Evolutionary conservation across 2,329 filamentous ascomycete species (phyloP).

Genomic region (Neodidymelliopsis sp.): DNA sequence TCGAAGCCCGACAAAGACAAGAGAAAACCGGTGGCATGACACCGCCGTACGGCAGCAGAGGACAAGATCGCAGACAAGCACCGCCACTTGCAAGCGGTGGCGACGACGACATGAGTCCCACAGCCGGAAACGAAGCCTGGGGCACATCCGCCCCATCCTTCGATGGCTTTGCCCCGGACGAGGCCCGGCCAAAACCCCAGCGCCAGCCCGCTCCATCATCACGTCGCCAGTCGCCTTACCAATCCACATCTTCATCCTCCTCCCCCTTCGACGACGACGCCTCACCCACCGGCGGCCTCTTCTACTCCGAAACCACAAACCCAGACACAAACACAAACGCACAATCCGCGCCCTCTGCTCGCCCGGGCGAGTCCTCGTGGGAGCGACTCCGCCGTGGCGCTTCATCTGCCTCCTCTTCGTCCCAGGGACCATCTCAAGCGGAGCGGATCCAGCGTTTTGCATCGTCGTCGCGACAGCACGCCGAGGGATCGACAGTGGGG

Average conservation of each 20-base stretch:
- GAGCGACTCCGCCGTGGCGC: slow-evolving; percentile 52
- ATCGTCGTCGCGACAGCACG: slow-evolving; percentile 31
- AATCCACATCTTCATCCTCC: slow-evolving; percentile 14
- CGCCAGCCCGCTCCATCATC: slow-evolving; percentile 16
- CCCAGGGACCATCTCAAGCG: slow-evolving; percentile 16
- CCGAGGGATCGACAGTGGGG: slow-evolving; percentile 43
- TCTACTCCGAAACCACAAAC: slow-evolving; percentile 40
- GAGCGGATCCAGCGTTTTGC: slow-evolving; percentile 24
- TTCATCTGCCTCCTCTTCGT: slow-evolving; percentile 25
- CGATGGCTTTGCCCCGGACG: slow-evolving; percentile 22
- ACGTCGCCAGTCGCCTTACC: slow-evolving; percentile 15
- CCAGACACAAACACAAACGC: neutral
- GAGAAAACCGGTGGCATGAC: slow-evolving; percentile 39
- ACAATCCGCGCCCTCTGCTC: slow-evolving; percentile 22
- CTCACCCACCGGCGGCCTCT: slow-evolving; percentile 48
- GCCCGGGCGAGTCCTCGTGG: slow-evolving; percentile 52
- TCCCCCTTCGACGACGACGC: slow-evolving; percentile 41
- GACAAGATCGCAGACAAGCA: slow-evolving; percentile 22
- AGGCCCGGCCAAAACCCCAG: slow-evolving; percentile 9
- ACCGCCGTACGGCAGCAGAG: slow-evolving; percentile 47
- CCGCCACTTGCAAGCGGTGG: slow-evolving; percentile 17
- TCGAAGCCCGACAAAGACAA: slow-evolving; percentile 23
- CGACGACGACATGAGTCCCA: slow-evolving; percentile 56
- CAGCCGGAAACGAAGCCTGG: slow-evolving; percentile 49
- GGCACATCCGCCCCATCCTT: slow-evolving; percentile 18